These are phyloP conservation scores for Ustilago curta DNA, from an alignment of 1,284 basidiomycete genomes.

Conservation along the genomic window DNA sequence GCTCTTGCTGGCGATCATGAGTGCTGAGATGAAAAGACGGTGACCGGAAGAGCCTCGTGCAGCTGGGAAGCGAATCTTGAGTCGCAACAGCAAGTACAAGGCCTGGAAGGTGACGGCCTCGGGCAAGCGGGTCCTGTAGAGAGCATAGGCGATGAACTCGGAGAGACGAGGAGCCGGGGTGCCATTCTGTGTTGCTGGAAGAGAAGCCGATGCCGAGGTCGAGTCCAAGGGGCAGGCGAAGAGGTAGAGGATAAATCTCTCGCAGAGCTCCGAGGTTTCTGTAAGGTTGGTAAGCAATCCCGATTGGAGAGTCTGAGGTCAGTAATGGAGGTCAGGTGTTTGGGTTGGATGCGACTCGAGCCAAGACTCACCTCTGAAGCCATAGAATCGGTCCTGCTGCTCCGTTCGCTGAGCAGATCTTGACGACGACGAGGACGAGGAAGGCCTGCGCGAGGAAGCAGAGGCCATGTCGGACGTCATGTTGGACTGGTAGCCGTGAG, in stretches of 20 bases:
- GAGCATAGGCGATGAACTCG: conserved; percentile 69
- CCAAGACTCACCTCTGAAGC: conserved; percentile 47
- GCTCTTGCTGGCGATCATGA: conserved; percentile 69
- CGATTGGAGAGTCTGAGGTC: neutral
- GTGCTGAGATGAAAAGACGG: conserved; percentile 68
- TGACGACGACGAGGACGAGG: conserved; percentile 43
- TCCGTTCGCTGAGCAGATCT: conserved; percentile 21
- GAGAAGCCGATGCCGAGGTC: conserved; percentile 53
- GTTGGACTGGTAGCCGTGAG: conserved; percentile 34
- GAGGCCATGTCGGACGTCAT: conserved; percentile 24
- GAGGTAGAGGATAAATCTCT: conserved; percentile 62
- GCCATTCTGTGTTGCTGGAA: conserved; percentile 28
- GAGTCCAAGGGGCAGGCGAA: conserved; percentile 65
- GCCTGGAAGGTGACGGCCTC: conserved; percentile 66
- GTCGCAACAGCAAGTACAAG: conserved; percentile 63
- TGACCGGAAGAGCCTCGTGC: conserved; percentile 69
- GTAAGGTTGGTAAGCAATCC: neutral
- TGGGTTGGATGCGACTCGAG: neutral
- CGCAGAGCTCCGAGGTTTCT: conserved; percentile 62
- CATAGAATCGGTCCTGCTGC: conserved; percentile 62
- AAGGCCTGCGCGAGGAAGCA: conserved; percentile 23
- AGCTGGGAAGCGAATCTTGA: conserved; percentile 68
- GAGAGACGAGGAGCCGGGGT: conserved; percentile 61
- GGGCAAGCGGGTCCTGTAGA: conserved; percentile 67
- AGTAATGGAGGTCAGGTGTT: neutral